Base-by-base conservation (phyloP, 805 yeast genomes). In the Monosporozyma servazzii region DNA sequence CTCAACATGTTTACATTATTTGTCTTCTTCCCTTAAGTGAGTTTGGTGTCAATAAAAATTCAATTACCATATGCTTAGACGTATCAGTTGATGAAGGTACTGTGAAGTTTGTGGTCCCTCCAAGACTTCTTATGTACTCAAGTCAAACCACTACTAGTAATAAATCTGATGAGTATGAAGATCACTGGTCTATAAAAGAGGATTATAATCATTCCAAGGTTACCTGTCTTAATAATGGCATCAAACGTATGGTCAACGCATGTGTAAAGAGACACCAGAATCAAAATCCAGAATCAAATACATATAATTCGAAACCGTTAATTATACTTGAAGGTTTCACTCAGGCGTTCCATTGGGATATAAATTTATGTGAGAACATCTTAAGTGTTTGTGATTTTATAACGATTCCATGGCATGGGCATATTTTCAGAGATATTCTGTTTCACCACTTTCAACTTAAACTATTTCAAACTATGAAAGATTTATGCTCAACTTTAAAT, bases 341-440 rank as follows among this genome's bases (percentile, higher is more conserved):
- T 27, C 60, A 56, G 25, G 54, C 51, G 6, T 61, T 58, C 45
- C 56, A 59, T 39, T 57, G 61, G 62, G 56, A 56, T n/a, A 54
- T 55, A 4, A 25, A 45, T 3, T 45, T 49, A 11, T 52, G 58
- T 39, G 53, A 53, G 30, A 45, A 53, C 9, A 37, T 53, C 27
- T 55, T 54, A 5, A 47, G 45, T 8, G 20, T 44, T n/a, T 52
- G 52, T 20, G 51, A 51, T 18, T 59, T 61, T 42, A 44, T 61
- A 13, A 52, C 64, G 2, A 44, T 59, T 0, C 64, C 64, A 2
- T 59, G 63, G 63, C 55, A 56, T 18, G 56, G 56, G 30, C 51
- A 54, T n/a, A 30, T 58, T 3, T 53, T 58, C 31, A 21, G 44
- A 21, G 29, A 41, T 13, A 20, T 21, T 8, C 10, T 41, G 10